Conservation (phyloP, 2,329 filamentous ascomycete genomes). For the Pseudonectria foliicola region DNA sequence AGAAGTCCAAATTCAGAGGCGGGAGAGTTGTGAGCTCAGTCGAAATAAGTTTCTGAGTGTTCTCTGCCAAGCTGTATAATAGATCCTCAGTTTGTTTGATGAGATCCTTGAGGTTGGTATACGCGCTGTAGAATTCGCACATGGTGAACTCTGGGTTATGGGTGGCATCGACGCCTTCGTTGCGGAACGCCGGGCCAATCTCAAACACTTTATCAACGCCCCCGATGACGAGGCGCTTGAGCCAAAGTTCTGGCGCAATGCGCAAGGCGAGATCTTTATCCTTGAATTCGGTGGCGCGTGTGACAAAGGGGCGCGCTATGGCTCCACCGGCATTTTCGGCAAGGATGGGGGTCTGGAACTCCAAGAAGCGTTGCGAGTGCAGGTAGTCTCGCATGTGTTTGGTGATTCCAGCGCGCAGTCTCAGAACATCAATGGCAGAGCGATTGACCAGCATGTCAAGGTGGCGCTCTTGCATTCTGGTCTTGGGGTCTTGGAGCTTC, state of each 20-base stretch:
- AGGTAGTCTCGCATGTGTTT: slow-evolving; percentile 69
- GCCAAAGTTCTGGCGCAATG: slow-evolving; percentile 90
- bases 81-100: slow-evolving; percentile 70
- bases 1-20: slow-evolving; percentile 40
- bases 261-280: slow-evolving; percentile 67
- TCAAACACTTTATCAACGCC: slow-evolving; percentile 88
- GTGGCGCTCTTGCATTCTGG: slow-evolving; percentile 69
- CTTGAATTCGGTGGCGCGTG: slow-evolving; percentile 67
- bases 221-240: slow-evolving; percentile 85
- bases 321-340: slow-evolving; percentile 80
- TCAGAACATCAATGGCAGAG: slow-evolving; percentile 59
- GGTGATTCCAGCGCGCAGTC: slow-evolving; percentile 67
- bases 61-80: slow-evolving; percentile 50
- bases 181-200: slow-evolving; percentile 86
- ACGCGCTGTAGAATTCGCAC: slow-evolving; percentile 93
- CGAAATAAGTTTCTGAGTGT: slow-evolving; percentile 40
- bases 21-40: slow-evolving; percentile 39
- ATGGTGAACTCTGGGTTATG: slow-evolving; percentile 98
- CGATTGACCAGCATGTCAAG: slow-evolving; percentile 77
- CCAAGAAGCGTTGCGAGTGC: slow-evolving; percentile 64
- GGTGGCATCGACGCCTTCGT: slow-evolving; percentile 83
- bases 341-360: slow-evolving; percentile 88
- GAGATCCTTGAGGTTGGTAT: slow-evolving; percentile 67
- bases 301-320: slow-evolving; percentile 78
- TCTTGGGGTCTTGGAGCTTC: slow-evolving; percentile 62